Base-by-base conservation (phyloP, 1,284 basidiomycete species). In the Trichosporon sp. region DNA sequence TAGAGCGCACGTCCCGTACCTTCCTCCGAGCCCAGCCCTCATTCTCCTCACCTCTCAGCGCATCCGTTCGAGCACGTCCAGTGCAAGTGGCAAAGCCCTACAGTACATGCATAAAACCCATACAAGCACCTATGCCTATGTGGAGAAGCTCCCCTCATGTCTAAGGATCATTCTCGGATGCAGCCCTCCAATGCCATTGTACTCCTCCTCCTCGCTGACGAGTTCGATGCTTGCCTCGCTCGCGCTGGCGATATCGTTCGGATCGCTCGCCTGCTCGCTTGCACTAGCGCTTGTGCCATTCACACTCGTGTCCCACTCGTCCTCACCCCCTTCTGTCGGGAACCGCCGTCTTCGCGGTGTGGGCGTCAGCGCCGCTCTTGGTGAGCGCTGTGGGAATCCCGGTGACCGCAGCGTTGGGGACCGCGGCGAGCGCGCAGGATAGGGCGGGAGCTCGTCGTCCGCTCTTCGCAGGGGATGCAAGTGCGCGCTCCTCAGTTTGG, bases 241-340 rank as follows among this genome's bases (percentile, higher is more conserved):
- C 14, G 68, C 63, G 46, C 63, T 65, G 26, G 46, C 40, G 4
- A 21, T 5, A 6, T 64, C 63, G 8, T 38, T 37, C 11, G 32
- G 16, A 6, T 32, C 61, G n/a, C 63, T 38, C 11, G 35, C 35
- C 21, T 11, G 38, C 19, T 51, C 65, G 43, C 40, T 31, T 10
- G 65, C 65, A 16, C 40, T 31, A 19, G 65, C 14, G 43, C 40
- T 66, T 16, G 40, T 48, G 12, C 38, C 38, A 16, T 66, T 66
- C 14, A 31, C 26, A 8, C n/a, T 48, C 40, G 65, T 46, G 59
- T 54, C 54, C 66, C 66, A 71, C 63, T 71, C 63, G 63, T 63
- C 40, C 63, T 66, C 70, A 48, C 56, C 70, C 10, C 69, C 69
- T 16, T 68, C 76, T 74, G 79, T 68, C 0, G 69, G 69, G 19